These are phyloP conservation scores for Hylodesmum podocarpum DNA, from an alignment of 306 rosid species.

Conservation along the genomic window DNA sequence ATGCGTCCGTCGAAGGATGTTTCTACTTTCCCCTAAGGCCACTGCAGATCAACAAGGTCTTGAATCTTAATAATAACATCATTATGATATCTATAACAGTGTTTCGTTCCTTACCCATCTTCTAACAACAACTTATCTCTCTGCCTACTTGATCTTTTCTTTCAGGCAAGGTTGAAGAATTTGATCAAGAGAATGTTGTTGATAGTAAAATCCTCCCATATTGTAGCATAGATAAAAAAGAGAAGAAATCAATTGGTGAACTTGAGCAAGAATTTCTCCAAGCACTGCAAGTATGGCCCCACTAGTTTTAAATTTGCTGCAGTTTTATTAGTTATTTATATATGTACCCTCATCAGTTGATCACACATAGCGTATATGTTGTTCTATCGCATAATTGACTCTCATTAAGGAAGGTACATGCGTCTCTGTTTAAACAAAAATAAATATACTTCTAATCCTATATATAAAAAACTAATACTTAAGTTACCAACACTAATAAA, in stretches of 20 bases:
- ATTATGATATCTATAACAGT: not conserved
- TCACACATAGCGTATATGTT: too few relatives aligned
- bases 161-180: slow-evolving; percentile 66
- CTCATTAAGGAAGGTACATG: too few relatives aligned
- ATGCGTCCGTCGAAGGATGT: slow-evolving; percentile 47
- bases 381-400: too few relatives aligned
- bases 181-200: slow-evolving; percentile 52
- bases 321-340: too few relatives aligned
- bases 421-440: too few relatives aligned
- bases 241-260: slow-evolving; percentile 89
- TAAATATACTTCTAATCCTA: too few relatives aligned
- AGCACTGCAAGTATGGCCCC: slow-evolving; percentile 70
- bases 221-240: slow-evolving; percentile 77
- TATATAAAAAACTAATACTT: too few relatives aligned
- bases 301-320: not conserved
- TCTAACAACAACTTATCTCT: not conserved
- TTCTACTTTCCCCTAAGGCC: slow-evolving; percentile 59
- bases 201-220: slow-evolving; percentile 80
- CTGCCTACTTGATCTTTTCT: not conserved
- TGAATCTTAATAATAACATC: not conserved
- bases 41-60: slow-evolving; percentile 82
- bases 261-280: slow-evolving; percentile 97
- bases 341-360: too few relatives aligned
- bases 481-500: too few relatives aligned
- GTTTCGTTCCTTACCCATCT: not conserved